Percentiles rank a stretch among this genome's conserved stretches.
Evolutionary conservation across 1,284 basidiomycete genomes (phyloP).

Genomic region (Athelia psychrophila): DNA sequence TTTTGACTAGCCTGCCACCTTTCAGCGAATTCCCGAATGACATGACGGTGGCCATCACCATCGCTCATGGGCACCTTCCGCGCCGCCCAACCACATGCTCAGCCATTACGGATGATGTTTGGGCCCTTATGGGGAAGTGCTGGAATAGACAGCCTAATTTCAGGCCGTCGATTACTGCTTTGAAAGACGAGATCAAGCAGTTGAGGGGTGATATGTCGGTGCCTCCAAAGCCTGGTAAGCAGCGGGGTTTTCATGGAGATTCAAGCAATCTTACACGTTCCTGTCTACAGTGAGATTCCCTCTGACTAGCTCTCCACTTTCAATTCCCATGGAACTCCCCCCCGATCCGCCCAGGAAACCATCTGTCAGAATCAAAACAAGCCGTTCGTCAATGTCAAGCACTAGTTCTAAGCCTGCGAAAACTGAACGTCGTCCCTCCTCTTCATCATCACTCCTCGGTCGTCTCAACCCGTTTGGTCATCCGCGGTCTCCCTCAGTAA

Average conservation of each 20-base stretch:
- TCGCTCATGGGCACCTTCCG: conserved; percentile 28
- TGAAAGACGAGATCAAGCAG: conserved; percentile 20
- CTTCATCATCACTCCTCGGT: too few species aligned
- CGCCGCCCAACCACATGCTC: conserved; percentile 18
- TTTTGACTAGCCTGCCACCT: conserved; percentile 37
- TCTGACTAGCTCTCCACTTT: too few species aligned
- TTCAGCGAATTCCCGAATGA: conserved; percentile 27
- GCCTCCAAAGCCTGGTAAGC: conserved; percentile 2
- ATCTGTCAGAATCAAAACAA: too few species aligned
- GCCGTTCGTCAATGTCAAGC: too few species aligned
- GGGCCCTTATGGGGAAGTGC: conserved; percentile 36
- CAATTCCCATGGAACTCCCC: too few species aligned
- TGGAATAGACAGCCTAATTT: conserved; percentile 33
- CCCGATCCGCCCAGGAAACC: too few species aligned
- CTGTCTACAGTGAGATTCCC: too few species aligned
- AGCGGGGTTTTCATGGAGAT: too few species aligned
- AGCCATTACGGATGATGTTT: conserved; percentile 34
- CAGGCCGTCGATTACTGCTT: conserved; percentile 34
- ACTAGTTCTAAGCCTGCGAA: too few species aligned
- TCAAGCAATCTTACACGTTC: background rate
- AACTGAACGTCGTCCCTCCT: too few species aligned
- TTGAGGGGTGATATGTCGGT: conserved; percentile 14
- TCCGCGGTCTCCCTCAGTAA: too few species aligned
- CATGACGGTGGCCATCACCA: conserved; percentile 25
- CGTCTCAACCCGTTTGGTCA: too few species aligned